Conservation (phyloP, 768 basidiomycete genomes). For the Leccinum olivaceopallidum region DNA sequence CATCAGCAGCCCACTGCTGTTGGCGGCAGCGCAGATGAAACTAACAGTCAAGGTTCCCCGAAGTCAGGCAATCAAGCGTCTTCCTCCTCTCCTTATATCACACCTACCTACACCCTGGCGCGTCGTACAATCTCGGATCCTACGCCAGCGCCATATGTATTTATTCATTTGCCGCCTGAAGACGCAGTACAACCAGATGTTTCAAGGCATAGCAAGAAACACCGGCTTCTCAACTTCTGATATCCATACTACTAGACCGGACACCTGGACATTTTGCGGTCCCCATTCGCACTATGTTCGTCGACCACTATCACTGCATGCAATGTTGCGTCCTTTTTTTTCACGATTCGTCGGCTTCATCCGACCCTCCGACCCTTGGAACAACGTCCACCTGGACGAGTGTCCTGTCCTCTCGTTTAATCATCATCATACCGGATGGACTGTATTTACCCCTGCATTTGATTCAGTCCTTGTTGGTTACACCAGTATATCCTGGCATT, state of each 20-base stretch:
- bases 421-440: slow-evolving; percentile 19
- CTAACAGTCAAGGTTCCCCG: slow-evolving; percentile 18
- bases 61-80: slow-evolving; percentile 15
- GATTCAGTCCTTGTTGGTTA: slow-evolving; percentile 14
- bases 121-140: slow-evolving; percentile 34
- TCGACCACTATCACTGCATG: slow-evolving; percentile 6
- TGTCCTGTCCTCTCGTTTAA: slow-evolving; percentile 35
- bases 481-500: slow-evolving; percentile 14
- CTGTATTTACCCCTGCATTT: slow-evolving; percentile 28
- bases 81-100: slow-evolving; percentile 43
- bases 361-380: slow-evolving; percentile 13
- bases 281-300: slow-evolving; percentile 5
- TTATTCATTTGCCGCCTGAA: slow-evolving; percentile 10
- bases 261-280: neutral
- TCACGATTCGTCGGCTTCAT: slow-evolving; percentile 3
- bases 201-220: slow-evolving; percentile 15
- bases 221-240: slow-evolving; percentile 13
- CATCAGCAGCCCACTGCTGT: slow-evolving; percentile 59
- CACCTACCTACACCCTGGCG: slow-evolving; percentile 62
- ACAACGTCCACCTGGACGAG: slow-evolving; percentile 25
- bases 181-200: slow-evolving; percentile 1
- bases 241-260: neutral
- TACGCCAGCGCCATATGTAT: slow-evolving; percentile 14
- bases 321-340: slow-evolving; percentile 4
- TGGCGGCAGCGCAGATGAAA: slow-evolving; percentile 60